These are phyloP conservation scores for Zygoascus bituminiphila DNA, from an alignment of 805 yeast species.

Conservation along the genomic window DNA sequence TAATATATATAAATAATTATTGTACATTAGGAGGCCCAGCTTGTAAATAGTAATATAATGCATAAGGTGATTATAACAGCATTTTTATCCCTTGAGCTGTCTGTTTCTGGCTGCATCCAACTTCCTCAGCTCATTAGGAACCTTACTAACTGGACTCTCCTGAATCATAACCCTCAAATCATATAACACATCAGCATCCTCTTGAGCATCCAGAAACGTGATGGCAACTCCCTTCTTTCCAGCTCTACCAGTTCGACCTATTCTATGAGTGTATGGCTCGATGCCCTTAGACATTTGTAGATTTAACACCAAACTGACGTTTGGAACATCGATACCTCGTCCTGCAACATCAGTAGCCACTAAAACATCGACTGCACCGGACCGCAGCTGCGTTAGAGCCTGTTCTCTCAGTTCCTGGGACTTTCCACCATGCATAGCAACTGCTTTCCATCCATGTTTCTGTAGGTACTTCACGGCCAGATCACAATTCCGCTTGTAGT, in stretches of 20 bases:
- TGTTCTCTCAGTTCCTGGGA: constrained; percentile 77
- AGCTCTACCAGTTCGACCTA: constrained; percentile 96
- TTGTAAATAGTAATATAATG: too few species aligned
- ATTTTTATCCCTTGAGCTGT: neutral
- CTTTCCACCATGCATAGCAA: constrained; percentile 78
- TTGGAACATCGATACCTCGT: constrained; percentile 87
- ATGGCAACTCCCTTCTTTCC: constrained; percentile 72
- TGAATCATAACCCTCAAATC: constrained; percentile 44
- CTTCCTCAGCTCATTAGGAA: constrained; percentile 34
- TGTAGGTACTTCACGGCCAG: constrained; percentile 32
- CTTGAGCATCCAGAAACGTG: constrained; percentile 52
- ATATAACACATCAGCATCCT: constrained; percentile 43
- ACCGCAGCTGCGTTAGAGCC: constrained; percentile 54
- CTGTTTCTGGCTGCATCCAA: constrained; percentile 12
- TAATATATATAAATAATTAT: too few species aligned
- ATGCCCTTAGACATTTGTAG: constrained; percentile 72
- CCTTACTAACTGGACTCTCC: constrained; percentile 32
- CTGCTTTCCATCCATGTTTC: constrained; percentile 40
- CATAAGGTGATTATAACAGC: neutral
- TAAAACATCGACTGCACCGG: constrained; percentile 49
- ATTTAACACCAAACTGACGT: constrained; percentile 78
- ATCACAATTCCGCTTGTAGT: constrained; percentile 69
- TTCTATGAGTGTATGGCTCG: constrained; percentile 84
- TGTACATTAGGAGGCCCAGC: too few species aligned
- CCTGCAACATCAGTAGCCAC: constrained; percentile 96